phyloP scores from a whole-genome alignment of 345 rosid genomes.

The Iberis pinnata region DNA sequence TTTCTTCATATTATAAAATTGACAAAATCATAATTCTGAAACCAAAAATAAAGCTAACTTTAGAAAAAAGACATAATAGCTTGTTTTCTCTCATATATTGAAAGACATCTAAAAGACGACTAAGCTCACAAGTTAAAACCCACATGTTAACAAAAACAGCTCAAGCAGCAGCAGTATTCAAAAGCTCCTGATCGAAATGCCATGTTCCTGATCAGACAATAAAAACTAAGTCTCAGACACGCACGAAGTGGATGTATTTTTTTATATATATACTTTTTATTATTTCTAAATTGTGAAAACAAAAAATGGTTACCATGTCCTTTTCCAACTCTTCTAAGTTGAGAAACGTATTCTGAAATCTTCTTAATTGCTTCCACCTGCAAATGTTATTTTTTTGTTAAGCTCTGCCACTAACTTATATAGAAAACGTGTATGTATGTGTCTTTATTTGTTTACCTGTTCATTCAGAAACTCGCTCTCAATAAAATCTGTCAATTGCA shows the following conservation, averaged over 20 bases:
- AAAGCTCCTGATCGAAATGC: constrained; percentile 90
- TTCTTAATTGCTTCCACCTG: constrained; percentile 72
- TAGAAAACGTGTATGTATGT: constrained; percentile 18
- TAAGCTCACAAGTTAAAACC: too few relatives aligned
- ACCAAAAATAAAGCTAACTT: too few relatives aligned
- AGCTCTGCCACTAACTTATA: constrained; percentile 22
- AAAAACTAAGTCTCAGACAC: neutral
- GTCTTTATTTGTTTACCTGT: constrained; percentile 42
- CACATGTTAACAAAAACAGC: neutral
- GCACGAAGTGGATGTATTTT: constrained; percentile 13
- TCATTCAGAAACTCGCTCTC: constrained; percentile 61
- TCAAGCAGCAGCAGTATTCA: constrained; percentile 26
- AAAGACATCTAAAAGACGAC: too few relatives aligned
- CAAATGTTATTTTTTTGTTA: constrained; percentile 7
- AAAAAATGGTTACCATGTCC: constrained; percentile 55
- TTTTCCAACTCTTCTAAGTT: constrained; percentile 62
- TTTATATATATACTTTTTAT: too few relatives aligned
- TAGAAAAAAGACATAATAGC: too few relatives aligned
- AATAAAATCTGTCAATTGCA: constrained; percentile 65
- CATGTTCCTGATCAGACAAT: constrained; percentile 47
- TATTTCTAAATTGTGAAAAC: neutral
- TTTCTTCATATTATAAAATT: too few relatives aligned
- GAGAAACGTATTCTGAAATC: constrained; percentile 61
- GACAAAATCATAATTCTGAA: too few relatives aligned
- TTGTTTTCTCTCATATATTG: too few relatives aligned